phyloP scores from a whole-genome alignment of 2,329 filamentous ascomycete species.

The Sporothrix brunneoviolacea region DNA sequence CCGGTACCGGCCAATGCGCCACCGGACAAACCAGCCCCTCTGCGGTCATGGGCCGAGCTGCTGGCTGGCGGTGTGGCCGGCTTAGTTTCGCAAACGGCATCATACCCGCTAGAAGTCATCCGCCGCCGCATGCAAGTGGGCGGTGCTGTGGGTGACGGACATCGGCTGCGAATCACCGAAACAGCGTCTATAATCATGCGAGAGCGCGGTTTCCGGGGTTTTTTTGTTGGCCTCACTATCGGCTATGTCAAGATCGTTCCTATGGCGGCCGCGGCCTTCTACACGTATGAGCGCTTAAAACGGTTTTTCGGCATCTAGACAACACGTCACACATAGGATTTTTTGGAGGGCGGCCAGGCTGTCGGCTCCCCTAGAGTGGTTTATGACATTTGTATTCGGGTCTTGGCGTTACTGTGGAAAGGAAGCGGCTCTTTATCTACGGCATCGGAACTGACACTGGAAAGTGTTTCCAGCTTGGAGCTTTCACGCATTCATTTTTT shows the following conservation, averaged over 20 bases:
- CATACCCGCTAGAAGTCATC: slow-evolving; percentile 91
- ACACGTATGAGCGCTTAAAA: slow-evolving; percentile 60
- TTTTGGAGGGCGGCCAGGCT: too few species aligned
- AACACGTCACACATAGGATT: too few species aligned
- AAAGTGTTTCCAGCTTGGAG: not conserved
- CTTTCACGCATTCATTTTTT: not conserved
- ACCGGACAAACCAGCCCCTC: slow-evolving; percentile 57
- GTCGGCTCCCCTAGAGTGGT: too few species aligned
- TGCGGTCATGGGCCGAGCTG: slow-evolving; percentile 83
- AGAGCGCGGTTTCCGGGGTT: slow-evolving; percentile 72
- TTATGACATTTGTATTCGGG: not conserved
- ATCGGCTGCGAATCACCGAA: slow-evolving; percentile 68
- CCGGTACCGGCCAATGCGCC: slow-evolving; percentile 47
- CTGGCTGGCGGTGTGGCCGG: slow-evolving; percentile 79
- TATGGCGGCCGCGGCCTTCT: slow-evolving; percentile 68
- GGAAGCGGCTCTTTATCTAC: not conserved
- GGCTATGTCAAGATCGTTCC: slow-evolving; percentile 93
- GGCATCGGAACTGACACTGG: not conserved
- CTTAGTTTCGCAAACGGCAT: slow-evolving; percentile 81
- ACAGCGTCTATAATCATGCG: slow-evolving; percentile 67
- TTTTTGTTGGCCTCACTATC: slow-evolving; percentile 89
- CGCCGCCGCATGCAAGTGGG: slow-evolving; percentile 92
- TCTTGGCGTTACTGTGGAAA: slow-evolving; percentile 5
- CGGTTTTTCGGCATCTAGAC: slow-evolving; percentile 54
- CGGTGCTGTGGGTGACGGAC: slow-evolving; percentile 87